Conservation (phyloP, 179 eudicot genomes). For the Silene coronaria region DNA sequence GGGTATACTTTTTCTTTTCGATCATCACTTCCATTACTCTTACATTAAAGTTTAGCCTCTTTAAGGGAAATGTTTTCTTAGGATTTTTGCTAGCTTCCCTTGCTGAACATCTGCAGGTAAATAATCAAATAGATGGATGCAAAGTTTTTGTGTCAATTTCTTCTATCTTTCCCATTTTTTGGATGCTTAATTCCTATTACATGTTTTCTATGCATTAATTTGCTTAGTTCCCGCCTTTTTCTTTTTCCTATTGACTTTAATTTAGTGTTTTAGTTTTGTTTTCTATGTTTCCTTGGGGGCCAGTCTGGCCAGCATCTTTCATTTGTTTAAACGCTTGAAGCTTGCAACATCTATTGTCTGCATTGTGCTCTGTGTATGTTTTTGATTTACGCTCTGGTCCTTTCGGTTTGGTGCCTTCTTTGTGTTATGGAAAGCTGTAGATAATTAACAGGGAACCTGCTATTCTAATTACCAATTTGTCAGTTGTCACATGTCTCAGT, state of each 20-base stretch:
- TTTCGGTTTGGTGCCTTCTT: neutral
- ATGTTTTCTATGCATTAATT: neutral
- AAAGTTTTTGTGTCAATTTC: neutral
- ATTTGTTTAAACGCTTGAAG: neutral
- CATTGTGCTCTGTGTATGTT: neutral
- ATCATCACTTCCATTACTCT: constrained; percentile 3
- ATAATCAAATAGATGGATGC: neutral
- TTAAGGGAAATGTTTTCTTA: neutral
- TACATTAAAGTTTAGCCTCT: neutral
- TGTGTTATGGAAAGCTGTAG: neutral
- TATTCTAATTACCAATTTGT: constrained; percentile 1
- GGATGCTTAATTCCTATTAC: neutral
- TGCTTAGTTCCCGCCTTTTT: neutral
- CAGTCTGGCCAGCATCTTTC: neutral
- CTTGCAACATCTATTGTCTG: neutral
- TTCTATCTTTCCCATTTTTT: neutral
- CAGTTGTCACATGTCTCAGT: neutral
- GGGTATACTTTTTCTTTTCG: constrained; percentile 36
- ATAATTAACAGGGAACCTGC: neutral
- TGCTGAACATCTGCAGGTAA: neutral
- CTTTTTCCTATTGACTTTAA: too few relatives aligned
- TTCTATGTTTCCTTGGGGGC: neutral
- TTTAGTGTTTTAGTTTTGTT: neutral
- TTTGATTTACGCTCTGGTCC: neutral
- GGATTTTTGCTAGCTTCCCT: neutral